phyloP scores from a whole-genome alignment of 768 basidiomycete genomes.

The Macrolepiota albuminosa region DNA sequence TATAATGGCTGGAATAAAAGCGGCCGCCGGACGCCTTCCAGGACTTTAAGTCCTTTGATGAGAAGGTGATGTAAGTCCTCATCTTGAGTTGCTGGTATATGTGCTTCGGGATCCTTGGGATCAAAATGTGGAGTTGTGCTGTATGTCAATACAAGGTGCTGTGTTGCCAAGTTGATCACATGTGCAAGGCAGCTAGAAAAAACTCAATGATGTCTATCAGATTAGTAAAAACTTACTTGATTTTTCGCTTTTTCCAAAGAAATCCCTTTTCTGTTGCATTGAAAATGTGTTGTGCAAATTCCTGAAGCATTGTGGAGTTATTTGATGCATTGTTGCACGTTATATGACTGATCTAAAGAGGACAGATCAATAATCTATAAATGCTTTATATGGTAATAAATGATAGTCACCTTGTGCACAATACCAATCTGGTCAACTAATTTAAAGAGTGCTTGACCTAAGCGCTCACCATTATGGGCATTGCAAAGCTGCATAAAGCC shows the following conservation, averaged over 20 bases:
- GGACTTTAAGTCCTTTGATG: too few species aligned
- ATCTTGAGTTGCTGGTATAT: constrained; percentile 3
- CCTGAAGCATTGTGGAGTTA: constrained; percentile 29
- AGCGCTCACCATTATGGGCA: too few species aligned
- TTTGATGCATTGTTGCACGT: constrained; percentile 34
- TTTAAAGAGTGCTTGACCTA: constrained; percentile 17
- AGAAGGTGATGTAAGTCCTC: too few species aligned
- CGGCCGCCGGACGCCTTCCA: too few species aligned
- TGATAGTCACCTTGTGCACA: too few species aligned
- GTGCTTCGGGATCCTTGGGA: constrained; percentile 16
- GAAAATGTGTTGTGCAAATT: constrained; percentile 16
- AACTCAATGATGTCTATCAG: too few species aligned
- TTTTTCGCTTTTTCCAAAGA: neutral
- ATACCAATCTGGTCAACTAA: constrained; percentile 15
- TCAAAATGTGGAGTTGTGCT: constrained; percentile 22
- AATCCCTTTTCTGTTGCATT: too few species aligned
- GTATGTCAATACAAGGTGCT: constrained; percentile 21
- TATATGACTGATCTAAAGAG: constrained; percentile 25
- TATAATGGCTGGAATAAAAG: too few species aligned
- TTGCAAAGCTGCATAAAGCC: constrained; percentile 19
- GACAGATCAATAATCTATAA: too few species aligned
- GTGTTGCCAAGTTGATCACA: constrained; percentile 18
- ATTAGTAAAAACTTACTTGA: neutral
- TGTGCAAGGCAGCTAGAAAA: constrained; percentile 19
- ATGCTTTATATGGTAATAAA: too few species aligned